These are phyloP conservation scores for Monosporozyma unispora DNA, from an alignment of 805 yeast genomes.

Conservation along the genomic window DNA sequence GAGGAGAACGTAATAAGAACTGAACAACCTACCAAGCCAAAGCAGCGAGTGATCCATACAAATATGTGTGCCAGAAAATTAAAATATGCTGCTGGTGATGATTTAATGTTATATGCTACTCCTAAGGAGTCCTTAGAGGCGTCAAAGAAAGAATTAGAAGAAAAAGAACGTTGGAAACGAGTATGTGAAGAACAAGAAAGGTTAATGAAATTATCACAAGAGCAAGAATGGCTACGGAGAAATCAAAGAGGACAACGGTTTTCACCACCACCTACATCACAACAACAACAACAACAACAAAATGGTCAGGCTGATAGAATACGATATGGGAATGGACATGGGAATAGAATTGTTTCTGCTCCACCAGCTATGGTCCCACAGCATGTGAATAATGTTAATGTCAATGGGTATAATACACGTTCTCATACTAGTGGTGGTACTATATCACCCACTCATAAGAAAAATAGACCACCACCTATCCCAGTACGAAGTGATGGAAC, in stretches of 20 bases:
- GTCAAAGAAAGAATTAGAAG: constrained; percentile 16
- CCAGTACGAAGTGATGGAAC: neutral
- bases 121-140: constrained; percentile 31
- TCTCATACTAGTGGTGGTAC: neutral
- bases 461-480: neutral
- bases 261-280: neutral
- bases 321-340: neutral
- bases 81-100: constrained; percentile 30
- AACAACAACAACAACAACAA: too few relatives aligned
- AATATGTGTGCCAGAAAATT: constrained; percentile 28
- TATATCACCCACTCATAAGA: constrained; percentile 1
- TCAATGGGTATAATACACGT: neutral
- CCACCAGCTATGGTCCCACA: constrained; percentile 1
- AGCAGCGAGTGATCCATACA: too few relatives aligned
- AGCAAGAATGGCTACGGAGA: constrained; percentile 5
- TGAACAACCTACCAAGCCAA: too few relatives aligned
- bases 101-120: constrained; percentile 27
- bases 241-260: neutral
- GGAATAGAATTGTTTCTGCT: constrained; percentile 1
- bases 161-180: constrained; percentile 20
- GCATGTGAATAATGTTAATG: neutral
- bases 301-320: neutral
- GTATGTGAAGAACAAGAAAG: constrained; percentile 16
- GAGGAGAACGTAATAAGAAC: too few relatives aligned
- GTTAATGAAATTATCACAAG: neutral